Evolutionary conservation across 495 filamentous ascomycete species (phyloP).

Genomic region (Xanthoparmelia taractica): DNA sequence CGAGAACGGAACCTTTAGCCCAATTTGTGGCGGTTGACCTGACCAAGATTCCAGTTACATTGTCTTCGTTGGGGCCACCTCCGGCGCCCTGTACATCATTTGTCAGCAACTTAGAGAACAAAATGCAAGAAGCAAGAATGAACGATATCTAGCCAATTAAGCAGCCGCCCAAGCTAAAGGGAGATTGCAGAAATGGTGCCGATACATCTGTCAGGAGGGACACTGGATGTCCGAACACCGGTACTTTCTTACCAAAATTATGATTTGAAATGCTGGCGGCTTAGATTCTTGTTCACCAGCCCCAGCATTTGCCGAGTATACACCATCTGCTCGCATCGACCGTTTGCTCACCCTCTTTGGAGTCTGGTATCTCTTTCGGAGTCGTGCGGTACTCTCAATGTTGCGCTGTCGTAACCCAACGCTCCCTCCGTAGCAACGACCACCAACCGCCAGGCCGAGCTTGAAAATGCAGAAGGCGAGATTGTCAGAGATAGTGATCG

Average conservation of each 20-base stretch:
- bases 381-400: background rate
- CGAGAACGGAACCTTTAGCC: constrained; percentile 70
- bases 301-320: constrained; percentile 22
- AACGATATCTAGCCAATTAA: constrained; percentile 4
- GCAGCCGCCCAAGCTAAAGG: constrained; percentile 1
- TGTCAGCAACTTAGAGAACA: constrained; percentile 29
- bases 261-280: constrained; percentile 62
- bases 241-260: constrained; percentile 59
- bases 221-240: background rate
- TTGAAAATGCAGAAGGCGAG: background rate
- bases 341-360: background rate
- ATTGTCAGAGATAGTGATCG: background rate
- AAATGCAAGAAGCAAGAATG: constrained; percentile 9
- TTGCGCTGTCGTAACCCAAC: background rate
- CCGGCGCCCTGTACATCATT: constrained; percentile 62
- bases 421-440: background rate
- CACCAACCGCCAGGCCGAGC: background rate
- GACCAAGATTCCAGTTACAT: constrained; percentile 81
- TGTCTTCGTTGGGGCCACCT: constrained; percentile 83
- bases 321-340: constrained; percentile 27
- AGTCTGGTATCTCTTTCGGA: background rate
- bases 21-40: constrained; percentile 71
- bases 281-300: constrained; percentile 4
- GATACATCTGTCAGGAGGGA: constrained; percentile 5
- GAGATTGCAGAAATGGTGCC: constrained; percentile 6